Evolutionary conservation across 2,329 filamentous ascomycete genomes (phyloP).

Genomic region (Nigrospora sphaerica): DNA sequence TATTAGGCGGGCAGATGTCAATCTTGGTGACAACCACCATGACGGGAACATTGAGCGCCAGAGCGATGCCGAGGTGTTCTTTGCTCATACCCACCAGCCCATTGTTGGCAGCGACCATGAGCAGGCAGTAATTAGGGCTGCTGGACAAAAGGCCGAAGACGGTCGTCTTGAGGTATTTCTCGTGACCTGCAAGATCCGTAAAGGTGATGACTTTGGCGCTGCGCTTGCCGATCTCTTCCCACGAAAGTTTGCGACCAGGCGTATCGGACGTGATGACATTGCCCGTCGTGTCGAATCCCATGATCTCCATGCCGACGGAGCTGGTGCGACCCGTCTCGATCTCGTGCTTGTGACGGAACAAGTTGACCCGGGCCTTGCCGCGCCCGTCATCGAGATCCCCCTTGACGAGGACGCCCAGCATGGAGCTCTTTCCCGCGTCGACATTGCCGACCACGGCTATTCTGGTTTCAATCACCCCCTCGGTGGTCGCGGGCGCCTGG

Average conservation of each 20-base stretch:
- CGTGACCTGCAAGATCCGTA: conserved; percentile 90
- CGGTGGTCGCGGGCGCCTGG: conserved; percentile 62
- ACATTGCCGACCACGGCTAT: conserved; percentile 98
- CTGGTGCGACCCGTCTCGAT: conserved; percentile 92
- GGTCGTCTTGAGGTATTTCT: conserved; percentile 89
- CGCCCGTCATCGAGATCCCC: conserved; percentile 91
- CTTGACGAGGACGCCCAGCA: conserved; percentile 92
- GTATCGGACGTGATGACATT: conserved; percentile 75
- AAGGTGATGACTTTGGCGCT: conserved; percentile 97
- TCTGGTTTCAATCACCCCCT: conserved; percentile 89
- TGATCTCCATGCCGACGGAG: conserved; percentile 97
- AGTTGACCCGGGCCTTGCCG: conserved; percentile 86
- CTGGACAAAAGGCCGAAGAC: conserved; percentile 92
- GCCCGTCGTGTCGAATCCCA: conserved; percentile 88
- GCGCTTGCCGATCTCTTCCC: conserved; percentile 95
- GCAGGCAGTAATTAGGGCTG: conserved; percentile 92
- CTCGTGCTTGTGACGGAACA: conserved; percentile 97
- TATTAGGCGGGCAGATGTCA: conserved; percentile 94
- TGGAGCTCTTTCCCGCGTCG: conserved; percentile 93
- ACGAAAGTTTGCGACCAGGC: conserved; percentile 73
- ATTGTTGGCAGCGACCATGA: conserved; percentile 99
- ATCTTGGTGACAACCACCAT: conserved; percentile 99
- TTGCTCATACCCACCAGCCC: conserved; percentile 97
- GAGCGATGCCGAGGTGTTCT: conserved; percentile 90
- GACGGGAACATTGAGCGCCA: conserved; percentile 91